Base-by-base conservation (phyloP, 2,329 filamentous ascomycete genomes). In the Fusarium sp. region DNA sequence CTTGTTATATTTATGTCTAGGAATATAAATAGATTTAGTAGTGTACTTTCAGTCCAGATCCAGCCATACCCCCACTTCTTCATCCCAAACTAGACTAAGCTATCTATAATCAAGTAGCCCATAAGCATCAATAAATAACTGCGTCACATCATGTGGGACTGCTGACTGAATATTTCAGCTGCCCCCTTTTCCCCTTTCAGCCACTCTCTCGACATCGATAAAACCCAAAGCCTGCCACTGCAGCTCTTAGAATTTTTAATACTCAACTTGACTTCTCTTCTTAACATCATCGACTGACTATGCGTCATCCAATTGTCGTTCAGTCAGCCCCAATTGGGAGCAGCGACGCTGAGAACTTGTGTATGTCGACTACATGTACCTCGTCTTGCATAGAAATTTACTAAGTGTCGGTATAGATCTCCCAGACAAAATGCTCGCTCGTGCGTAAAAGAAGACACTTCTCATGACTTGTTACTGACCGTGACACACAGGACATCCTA, bases 101-200 rank as follows among this genome's bases (percentile, higher is more conserved):
- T 25, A 25, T 7, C 23, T 25, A 25, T 7, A 25, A 6, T 6
- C 23, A 6, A 25, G 23, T 4, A 25, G 8, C 8, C 8, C 23
- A 25, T 25, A 25, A 25, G 23, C 23, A 25, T 25, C 4, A 25
- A 7, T 25, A 25, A 25, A 5, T 25, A 25, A 5, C 23, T 25
- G 53, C 31, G 53, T 59, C 48, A 44, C 25, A 39, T 44, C 27
- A 17, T 42, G 25, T 42, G 31, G 46, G 19, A 35, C 9, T 56
- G 53, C 49, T 63, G 61, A 65, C 57, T 47, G 65, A 63, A 65
- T 42, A 57, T 29, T 36, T 6, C 32, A 21, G 13, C 14, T 45
- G 31, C 58, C 61, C 61, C 57, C 52, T 65, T 65, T 65, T 62
- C 53, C 56, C 17, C 43, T 35, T 63, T 62, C 48, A 65, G 61